Base-by-base conservation (phyloP, 169 alveolate species). In the Plasmodium gaboni region DNA sequence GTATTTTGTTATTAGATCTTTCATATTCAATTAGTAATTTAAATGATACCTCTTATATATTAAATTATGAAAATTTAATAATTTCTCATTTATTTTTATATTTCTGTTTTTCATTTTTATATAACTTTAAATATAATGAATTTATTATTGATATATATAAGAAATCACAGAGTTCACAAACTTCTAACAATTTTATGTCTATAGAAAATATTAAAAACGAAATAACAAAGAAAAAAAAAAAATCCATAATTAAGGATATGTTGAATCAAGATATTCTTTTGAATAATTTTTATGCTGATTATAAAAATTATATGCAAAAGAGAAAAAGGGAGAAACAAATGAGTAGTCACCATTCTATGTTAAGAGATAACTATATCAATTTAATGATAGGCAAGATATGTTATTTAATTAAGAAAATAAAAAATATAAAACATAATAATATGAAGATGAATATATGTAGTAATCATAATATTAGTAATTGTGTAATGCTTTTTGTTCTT, bases 61-160 rank as follows among this genome's bases (percentile, higher is more conserved):
- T 26, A 19, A 19, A 80, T 67, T 51, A 63, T 22, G 90, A 80
- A 67, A 80, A 80, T 50, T 32, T 32, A 4, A 72, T 80, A n/a
- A 26, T 68, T 17, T 55, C 85, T 55, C 73, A 67, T 26, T 13
- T 80, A 10, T 48, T 67, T 68, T 46, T 80, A 28, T 80, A 80
- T 63, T 57, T 80, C 69, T 67, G 83, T 64, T 80, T 80, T 57
- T 80, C 83, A 26, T 80, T 80, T 55, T 13, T 80, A 32, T 80
- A 80, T 68, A 80, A 80, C 26, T 80, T 51, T 38, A 38, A 42
- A 8, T n/a, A 50, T 44, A 80, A 80, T 80, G 90, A 80, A 51
- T 80, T 80, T 72, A 53, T 80, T 60, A 80, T 80, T 60, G 90
- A 80, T 48, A 80, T 64, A 24, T 63, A 80, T 53, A 67, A 55